A percentile compares a stretch with the other conserved stretches of the same genome.
These are phyloP conservation scores for Cyberlindnera euphorbiae DNA, from an alignment of 805 yeast genomes.

Conservation along the genomic window DNA sequence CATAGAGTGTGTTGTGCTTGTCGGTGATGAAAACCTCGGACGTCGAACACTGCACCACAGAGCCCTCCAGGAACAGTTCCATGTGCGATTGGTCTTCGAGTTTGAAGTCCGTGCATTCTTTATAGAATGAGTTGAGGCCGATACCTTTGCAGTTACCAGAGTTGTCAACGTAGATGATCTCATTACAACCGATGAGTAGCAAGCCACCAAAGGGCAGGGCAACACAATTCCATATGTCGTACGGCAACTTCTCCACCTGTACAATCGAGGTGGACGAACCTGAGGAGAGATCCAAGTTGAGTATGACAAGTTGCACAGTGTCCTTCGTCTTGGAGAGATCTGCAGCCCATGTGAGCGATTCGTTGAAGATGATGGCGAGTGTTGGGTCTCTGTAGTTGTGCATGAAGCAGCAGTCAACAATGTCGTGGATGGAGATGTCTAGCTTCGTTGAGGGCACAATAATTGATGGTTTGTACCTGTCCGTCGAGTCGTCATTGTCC, in stretches of 20 bases:
- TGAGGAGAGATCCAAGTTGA: slow-evolving; percentile 59
- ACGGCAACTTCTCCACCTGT: slow-evolving; percentile 63
- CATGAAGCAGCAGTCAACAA: slow-evolving; percentile 69
- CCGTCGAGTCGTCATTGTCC: slow-evolving; percentile 22
- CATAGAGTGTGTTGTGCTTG: slow-evolving; percentile 26
- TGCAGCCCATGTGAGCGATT: slow-evolving; percentile 75
- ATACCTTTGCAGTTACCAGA: slow-evolving; percentile 64
- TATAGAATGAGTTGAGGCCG: slow-evolving; percentile 54
- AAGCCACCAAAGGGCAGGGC: slow-evolving; percentile 74
- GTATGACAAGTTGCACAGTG: slow-evolving; percentile 52
- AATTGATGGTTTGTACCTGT: slow-evolving; percentile 38
- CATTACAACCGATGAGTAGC: slow-evolving; percentile 68
- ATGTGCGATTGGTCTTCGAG: slow-evolving; percentile 45
- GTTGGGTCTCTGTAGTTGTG: slow-evolving; percentile 81
- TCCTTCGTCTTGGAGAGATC: slow-evolving; percentile 56
- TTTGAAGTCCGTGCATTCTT: slow-evolving; percentile 35
- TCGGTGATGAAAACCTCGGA: slow-evolving; percentile 35
- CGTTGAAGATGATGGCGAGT: slow-evolving; percentile 57
- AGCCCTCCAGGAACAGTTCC: slow-evolving; percentile 51
- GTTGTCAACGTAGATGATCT: slow-evolving; percentile 72
- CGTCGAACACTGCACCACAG: slow-evolving; percentile 34
- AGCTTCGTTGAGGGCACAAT: slow-evolving; percentile 53
- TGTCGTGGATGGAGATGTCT: slow-evolving; percentile 51
- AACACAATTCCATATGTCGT: slow-evolving; percentile 60
- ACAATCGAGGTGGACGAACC: slow-evolving; percentile 59